A percentile compares a stretch with the other conserved stretches of the same genome.
Conservation (phyloP, 129 eudicot genomes). For the Smallanthus sonchifolius region DNA sequence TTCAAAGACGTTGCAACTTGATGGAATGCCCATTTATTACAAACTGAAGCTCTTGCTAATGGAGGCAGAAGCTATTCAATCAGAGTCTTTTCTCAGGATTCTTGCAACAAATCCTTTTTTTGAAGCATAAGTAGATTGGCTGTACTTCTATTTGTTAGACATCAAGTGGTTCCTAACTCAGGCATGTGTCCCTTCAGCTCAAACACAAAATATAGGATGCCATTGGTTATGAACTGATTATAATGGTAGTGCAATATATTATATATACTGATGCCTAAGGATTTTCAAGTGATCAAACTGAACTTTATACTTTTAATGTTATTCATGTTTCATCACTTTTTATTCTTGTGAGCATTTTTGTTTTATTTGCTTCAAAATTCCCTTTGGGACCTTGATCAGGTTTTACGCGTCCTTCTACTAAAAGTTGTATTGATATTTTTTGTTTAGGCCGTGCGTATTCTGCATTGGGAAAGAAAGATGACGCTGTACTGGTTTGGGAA, state of each 20-base stretch:
- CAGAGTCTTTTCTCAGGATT: neutral
- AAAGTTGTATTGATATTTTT: constrained; percentile 6
- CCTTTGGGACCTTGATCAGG: neutral
- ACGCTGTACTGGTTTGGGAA: constrained; percentile 83
- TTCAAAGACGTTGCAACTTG: neutral
- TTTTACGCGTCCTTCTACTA: constrained; percentile 1
- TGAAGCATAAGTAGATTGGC: neutral
- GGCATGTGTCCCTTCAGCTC: constrained; percentile 6
- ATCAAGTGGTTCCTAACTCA: neutral
- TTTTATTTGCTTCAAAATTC: constrained; percentile 1
- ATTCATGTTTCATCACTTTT: constrained; percentile 1
- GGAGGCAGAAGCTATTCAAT: neutral
- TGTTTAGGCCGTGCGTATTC: constrained; percentile 81
- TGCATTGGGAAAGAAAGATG: constrained; percentile 79
- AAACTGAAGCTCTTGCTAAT: constrained; percentile 16
- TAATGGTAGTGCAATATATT: constrained; percentile 2
- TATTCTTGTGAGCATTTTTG: constrained; percentile 1
- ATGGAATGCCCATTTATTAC: neutral
- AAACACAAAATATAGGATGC: constrained; percentile 1
- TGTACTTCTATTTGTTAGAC: constrained; percentile 10
- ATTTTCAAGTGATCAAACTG: constrained; percentile 1
- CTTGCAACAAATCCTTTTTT: neutral
- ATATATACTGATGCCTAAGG: constrained; percentile 2
- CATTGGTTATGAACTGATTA: neutral
- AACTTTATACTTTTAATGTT: constrained; percentile 3